These are phyloP conservation scores for Leishmania braziliensis DNA, from an alignment of 208 protist genomes.

Conservation along the genomic window DNA sequence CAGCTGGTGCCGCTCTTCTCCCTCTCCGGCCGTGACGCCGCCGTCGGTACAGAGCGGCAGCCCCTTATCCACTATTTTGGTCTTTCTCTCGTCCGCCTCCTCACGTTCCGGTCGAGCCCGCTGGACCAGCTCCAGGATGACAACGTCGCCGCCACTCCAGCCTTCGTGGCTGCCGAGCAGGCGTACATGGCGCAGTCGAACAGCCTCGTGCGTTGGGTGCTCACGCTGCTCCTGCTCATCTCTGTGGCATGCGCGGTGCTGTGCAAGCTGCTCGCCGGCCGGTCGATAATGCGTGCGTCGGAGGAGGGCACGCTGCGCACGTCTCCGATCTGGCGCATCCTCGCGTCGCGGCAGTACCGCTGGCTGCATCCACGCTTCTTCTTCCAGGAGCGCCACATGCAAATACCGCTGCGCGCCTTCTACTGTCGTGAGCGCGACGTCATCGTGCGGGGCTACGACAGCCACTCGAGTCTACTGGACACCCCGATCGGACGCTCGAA, in stretches of 20 bases:
- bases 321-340: constrained; percentile 69
- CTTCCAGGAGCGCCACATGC: constrained; percentile 53
- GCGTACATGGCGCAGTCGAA: constrained; percentile 31
- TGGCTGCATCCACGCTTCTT: constrained; percentile 75
- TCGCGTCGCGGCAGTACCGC: constrained; percentile 45
- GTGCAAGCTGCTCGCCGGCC: constrained; percentile 49
- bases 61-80: constrained; percentile 21
- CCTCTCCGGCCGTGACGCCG: constrained; percentile 12
- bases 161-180: background rate
- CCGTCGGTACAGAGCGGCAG: background rate
- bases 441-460: constrained; percentile 69
- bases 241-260: constrained; percentile 34
- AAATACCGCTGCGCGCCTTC: constrained; percentile 75
- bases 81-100: constrained; percentile 20
- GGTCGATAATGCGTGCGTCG: constrained; percentile 27
- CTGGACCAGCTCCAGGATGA: background rate
- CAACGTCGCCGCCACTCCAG: background rate
- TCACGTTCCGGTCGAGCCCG: constrained; percentile 23
- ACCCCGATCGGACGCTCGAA: constrained; percentile 67
- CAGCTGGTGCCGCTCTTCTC: constrained; percentile 48
- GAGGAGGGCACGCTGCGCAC: constrained; percentile 39
- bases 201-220: constrained; percentile 26
- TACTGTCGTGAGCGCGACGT: constrained; percentile 79
- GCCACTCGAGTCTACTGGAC: constrained; percentile 73
- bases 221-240: constrained; percentile 34